phyloP scores from a whole-genome alignment of 306 rosid species.

The Cicer cuneatum region DNA sequence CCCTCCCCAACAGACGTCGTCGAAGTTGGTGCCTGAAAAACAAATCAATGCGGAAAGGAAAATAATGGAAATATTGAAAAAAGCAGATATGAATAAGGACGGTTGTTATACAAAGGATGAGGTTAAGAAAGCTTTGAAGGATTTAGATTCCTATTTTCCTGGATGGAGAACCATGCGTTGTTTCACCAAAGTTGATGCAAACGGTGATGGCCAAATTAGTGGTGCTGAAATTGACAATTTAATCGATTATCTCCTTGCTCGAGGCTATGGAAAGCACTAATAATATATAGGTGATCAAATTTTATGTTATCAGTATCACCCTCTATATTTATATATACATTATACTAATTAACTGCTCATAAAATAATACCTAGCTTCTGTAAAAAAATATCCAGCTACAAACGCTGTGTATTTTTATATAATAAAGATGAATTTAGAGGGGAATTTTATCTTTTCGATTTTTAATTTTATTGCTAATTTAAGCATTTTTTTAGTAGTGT shows the following conservation, averaged over 20 bases:
- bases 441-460: too few species aligned
- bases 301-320: too few species aligned
- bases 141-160: conserved; percentile 32
- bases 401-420: too few species aligned
- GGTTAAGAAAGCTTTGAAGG: conserved; percentile 19
- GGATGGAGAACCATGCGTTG: background rate
- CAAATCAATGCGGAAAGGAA: background rate
- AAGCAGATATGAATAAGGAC: background rate
- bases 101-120: conserved; percentile 15
- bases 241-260: background rate
- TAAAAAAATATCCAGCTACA: too few species aligned
- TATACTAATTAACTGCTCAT: too few species aligned
- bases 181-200: background rate
- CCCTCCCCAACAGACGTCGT: too few species aligned
- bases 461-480: too few species aligned
- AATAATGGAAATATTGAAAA: background rate
- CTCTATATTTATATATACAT: too few species aligned
- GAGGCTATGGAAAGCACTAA: background rate
- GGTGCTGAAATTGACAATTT: background rate
- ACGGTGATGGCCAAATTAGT: conserved; percentile 22
- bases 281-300: too few species aligned
- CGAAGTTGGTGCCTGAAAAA: too few species aligned
- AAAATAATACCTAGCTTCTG: too few species aligned
- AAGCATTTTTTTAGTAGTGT: background rate
- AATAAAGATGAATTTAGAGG: too few species aligned